Conservation (phyloP, 306 rosid species). For the Cercis canadensis region DNA sequence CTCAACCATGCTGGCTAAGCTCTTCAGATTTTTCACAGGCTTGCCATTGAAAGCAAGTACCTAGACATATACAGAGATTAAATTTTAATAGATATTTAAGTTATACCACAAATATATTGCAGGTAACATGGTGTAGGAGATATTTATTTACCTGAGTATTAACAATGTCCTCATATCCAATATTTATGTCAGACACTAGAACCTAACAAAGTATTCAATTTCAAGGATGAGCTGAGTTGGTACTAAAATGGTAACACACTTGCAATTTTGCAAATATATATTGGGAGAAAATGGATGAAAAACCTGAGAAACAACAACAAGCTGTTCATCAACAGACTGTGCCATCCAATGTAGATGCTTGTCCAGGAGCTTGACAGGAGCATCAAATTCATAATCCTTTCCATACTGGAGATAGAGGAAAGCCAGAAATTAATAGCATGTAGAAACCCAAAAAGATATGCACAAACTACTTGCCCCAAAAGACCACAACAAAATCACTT, state of each 20-base stretch:
- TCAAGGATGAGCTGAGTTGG: slow-evolving; percentile 24
- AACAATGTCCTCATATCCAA: slow-evolving; percentile 86
- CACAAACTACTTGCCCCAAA: background rate
- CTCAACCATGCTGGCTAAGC: slow-evolving; percentile 81
- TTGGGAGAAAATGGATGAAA: slow-evolving; percentile 6
- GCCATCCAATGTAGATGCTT: slow-evolving; percentile 80
- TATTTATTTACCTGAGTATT: slow-evolving; percentile 73
- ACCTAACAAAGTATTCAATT: slow-evolving; percentile 54
- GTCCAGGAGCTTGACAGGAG: slow-evolving; percentile 83
- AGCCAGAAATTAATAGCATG: background rate
- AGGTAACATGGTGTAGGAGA: background rate
- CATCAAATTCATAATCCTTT: slow-evolving; percentile 81
- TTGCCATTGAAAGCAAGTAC: slow-evolving; percentile 82
- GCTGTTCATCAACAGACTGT: slow-evolving; percentile 78
- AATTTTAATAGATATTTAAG: slow-evolving; percentile 2
- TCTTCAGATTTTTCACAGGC: slow-evolving; percentile 80
- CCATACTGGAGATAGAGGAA: slow-evolving; percentile 65
- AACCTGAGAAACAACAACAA: slow-evolving; percentile 87
- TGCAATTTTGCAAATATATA: background rate
- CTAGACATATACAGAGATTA: slow-evolving; percentile 40
- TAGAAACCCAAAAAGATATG: slow-evolving; percentile 2
- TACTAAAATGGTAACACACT: slow-evolving; percentile 5
- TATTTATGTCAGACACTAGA: slow-evolving; percentile 87
- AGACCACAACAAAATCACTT: slow-evolving; percentile 16
- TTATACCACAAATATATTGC: background rate